These are phyloP conservation scores for Rhizoctonia solani DNA, from an alignment of 1,284 basidiomycete genomes.

Conservation along the genomic window DNA sequence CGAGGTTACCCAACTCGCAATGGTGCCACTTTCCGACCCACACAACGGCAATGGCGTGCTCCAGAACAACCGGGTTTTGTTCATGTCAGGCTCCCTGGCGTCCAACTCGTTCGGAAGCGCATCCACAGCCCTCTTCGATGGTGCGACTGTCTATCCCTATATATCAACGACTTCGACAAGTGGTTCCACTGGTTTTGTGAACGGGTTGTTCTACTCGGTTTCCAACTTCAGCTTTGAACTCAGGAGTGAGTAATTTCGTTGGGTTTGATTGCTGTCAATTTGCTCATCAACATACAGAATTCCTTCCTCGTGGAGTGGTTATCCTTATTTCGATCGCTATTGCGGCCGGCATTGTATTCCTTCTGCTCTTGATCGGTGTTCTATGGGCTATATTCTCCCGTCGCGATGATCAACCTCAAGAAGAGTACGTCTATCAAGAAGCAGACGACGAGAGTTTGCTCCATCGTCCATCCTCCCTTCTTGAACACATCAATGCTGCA, in stretches of 20 bases:
- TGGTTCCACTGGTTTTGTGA: constrained; percentile 73
- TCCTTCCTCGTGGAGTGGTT: constrained; percentile 88
- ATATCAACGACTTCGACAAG: constrained; percentile 68
- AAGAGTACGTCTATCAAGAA: constrained; percentile 63
- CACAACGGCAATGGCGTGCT: constrained; percentile 74
- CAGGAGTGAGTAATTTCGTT: constrained; percentile 56
- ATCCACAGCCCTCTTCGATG: constrained; percentile 88
- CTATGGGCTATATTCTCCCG: constrained; percentile 86
- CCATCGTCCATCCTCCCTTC: constrained; percentile 75
- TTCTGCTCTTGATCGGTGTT: constrained; percentile 85
- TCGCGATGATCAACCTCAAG: constrained; percentile 55
- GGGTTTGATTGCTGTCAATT: background rate
- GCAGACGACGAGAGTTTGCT: constrained; percentile 62
- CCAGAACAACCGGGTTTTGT: constrained; percentile 84
- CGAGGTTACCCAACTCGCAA: constrained; percentile 79
- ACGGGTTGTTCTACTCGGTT: constrained; percentile 82
- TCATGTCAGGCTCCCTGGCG: constrained; percentile 82
- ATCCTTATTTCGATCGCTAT: constrained; percentile 98
- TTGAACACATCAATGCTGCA: constrained; percentile 87
- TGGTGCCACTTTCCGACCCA: constrained; percentile 83
- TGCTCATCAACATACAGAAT: constrained; percentile 55
- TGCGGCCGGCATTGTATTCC: constrained; percentile 90
- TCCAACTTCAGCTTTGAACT: constrained; percentile 73
- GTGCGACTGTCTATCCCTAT: constrained; percentile 81
- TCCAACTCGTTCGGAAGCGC: constrained; percentile 75